Evolutionary conservation across 2,329 filamentous ascomycete genomes (phyloP).

Genomic region (Talaromyces islandicus): DNA sequence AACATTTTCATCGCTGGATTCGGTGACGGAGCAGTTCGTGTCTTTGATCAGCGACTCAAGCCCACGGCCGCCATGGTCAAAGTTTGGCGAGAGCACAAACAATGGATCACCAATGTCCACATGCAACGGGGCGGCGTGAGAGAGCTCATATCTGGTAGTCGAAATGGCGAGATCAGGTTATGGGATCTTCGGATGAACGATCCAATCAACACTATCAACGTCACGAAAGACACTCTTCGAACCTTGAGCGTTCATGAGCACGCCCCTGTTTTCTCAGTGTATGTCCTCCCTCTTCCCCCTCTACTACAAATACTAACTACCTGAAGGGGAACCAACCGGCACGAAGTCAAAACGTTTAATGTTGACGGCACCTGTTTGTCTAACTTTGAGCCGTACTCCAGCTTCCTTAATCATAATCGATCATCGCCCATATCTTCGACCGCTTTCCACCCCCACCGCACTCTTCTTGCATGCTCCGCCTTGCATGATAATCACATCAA

Average conservation of each 20-base stretch:
- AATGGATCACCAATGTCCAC: constrained; percentile 94
- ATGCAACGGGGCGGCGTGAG: constrained; percentile 93
- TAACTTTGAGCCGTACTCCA: constrained; percentile 81
- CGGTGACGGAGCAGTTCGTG: constrained; percentile 86
- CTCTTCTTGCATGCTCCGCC: constrained; percentile 82
- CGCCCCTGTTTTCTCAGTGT: constrained; percentile 90
- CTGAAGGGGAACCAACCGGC: constrained; percentile 74
- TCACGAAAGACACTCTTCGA: constrained; percentile 70
- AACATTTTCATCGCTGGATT: constrained; percentile 96
- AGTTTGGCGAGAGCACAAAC: constrained; percentile 92
- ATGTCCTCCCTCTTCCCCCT: constrained; percentile 39
- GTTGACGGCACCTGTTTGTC: constrained; percentile 74
- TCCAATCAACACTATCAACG: constrained; percentile 66
- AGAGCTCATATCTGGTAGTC: constrained; percentile 82
- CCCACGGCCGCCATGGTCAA: constrained; percentile 89
- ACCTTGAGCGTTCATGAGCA: constrained; percentile 94
- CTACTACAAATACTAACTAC: constrained; percentile 1
- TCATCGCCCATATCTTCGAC: constrained; percentile 79
- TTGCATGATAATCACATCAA: constrained; percentile 87
- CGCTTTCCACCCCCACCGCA: constrained; percentile 90
- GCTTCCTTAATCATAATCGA: constrained; percentile 75
- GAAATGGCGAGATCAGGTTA: constrained; percentile 87
- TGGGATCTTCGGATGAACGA: constrained; percentile 92
- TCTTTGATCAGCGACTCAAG: constrained; percentile 82
- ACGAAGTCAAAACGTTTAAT: constrained; percentile 89